Conservation (phyloP, 495 filamentous ascomycete genomes). For the Aspergillus sclerotiicarbonarius region DNA sequence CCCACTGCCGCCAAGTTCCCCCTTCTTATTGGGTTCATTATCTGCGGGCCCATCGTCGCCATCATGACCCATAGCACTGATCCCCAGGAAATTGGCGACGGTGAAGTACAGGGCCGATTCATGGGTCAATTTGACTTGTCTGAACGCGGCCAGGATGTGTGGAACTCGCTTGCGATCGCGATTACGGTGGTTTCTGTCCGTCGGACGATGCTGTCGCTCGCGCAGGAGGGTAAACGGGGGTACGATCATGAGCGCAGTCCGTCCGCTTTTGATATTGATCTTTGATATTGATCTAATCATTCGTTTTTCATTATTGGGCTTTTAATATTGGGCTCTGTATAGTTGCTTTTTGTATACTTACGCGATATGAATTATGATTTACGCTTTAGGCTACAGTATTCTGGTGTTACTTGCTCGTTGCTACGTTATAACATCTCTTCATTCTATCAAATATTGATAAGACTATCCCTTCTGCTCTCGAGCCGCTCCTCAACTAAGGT, state of each 20-base stretch:
- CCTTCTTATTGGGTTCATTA: constrained; percentile 39
- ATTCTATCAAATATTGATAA: no score
- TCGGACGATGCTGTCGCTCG: constrained; percentile 34
- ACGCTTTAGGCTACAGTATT: no score
- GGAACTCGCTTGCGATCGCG: constrained; percentile 46
- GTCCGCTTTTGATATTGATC: constrained; percentile 12
- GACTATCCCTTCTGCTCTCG: no score
- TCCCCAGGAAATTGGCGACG: constrained; percentile 13
- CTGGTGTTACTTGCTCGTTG: no score
- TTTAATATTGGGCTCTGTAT: neutral
- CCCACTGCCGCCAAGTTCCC: constrained; percentile 14
- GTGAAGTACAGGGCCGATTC: constrained; percentile 22
- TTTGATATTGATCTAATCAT: neutral
- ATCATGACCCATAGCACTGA: constrained; percentile 39
- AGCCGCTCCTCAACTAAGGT: no score
- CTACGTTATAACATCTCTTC: no score
- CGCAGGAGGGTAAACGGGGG: constrained; percentile 13
- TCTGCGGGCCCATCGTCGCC: constrained; percentile 42
- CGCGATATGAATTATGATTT: no score
- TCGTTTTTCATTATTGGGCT: neutral
- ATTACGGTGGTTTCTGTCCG: constrained; percentile 40
- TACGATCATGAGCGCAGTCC: neutral
- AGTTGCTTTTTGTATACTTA: no score
- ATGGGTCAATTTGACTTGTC: constrained; percentile 42
- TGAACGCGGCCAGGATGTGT: constrained; percentile 42